Conservation (phyloP, 2,329 filamentous ascomycete species). For the Grosmannia serpens region DNA sequence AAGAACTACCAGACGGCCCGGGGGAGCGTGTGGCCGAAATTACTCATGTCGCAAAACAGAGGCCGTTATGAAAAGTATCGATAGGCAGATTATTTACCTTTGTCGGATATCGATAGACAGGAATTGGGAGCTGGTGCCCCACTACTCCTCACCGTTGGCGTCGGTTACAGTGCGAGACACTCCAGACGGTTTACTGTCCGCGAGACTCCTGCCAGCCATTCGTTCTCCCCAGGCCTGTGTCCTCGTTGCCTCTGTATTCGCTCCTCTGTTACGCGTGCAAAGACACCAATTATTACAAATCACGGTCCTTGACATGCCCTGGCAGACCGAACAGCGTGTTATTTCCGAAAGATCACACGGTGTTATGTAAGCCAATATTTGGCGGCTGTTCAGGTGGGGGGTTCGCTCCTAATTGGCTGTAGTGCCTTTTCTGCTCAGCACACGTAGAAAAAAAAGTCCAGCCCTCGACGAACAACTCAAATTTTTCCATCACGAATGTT, state of each 20-base stretch:
- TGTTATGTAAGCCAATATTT: conserved; percentile 1
- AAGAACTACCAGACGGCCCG: background rate
- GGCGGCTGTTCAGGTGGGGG: background rate
- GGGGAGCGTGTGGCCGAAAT: background rate
- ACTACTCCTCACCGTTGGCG: background rate
- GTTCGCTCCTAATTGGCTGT: conserved; percentile 1
- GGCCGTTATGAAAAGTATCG: background rate
- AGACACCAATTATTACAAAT: background rate
- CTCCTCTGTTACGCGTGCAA: background rate
- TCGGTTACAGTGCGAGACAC: background rate
- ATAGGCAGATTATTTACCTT: background rate
- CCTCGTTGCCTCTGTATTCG: background rate
- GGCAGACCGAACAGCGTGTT: background rate
- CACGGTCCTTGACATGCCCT: background rate
- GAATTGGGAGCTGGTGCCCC: background rate
- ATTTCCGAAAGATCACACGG: background rate
- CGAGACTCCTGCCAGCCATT: background rate
- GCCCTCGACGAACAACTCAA: conserved; percentile 12
- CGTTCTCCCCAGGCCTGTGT: background rate
- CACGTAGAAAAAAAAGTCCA: conserved; percentile 12
- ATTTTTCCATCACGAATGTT: conserved; percentile 9
- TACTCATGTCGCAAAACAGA: background rate
- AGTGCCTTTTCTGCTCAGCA: background rate
- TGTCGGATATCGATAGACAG: background rate
- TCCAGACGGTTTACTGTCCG: background rate